Base-by-base conservation (phyloP, 257 asterid genomes). In the Nyctanthes arbortristis region DNA sequence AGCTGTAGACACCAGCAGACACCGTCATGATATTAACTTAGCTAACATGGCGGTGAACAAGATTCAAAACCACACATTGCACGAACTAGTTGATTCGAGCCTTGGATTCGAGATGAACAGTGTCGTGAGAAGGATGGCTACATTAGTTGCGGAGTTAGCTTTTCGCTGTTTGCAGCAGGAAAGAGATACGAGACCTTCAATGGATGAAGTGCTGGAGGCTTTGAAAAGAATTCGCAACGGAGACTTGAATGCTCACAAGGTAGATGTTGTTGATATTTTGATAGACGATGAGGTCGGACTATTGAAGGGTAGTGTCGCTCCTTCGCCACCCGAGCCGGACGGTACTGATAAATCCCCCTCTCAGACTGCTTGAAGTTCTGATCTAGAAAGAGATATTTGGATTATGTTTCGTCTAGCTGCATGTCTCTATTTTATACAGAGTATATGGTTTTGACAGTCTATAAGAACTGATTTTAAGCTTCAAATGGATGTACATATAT, bases 21-120 rank as follows among this genome's bases (percentile, higher is more conserved):
- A 87, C 63, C 80, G 95, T 2, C 89, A 80, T 3, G 92, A 90
- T 49, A 90, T 90, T 58, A 93, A 90, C 68, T 77, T 93, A 57
- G 81, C 97, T 7, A 90, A 73, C n/a, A 90, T 93, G 98, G 98
- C 97, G 0, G 55, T 93, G 14, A 85, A 90, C 73, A 90, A 90
- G 84, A 88, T 93, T 71, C 96, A 90, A 54, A 81, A 71, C 24
- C 88, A 54, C 1, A 49, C 74, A 2, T 29, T 93, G 64, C 78
- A 87, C 5, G 97, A 93, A 78, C 29, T 93, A 69, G 93, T 90
- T 1, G 96, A 93, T 79, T 68, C 76, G 32, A 79, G 65, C 36
- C 84, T 93, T 45, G 97, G 88, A 4, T 90, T 77, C 28, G 84
- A 71, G 74, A 79, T 85, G 37, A 80, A 85, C 66, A 66, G 79